Evolutionary conservation across 1,284 basidiomycete genomes (phyloP), one percentile per base, ranked within the genome.

Genomic region (Trichosporon ovoides): DNA sequence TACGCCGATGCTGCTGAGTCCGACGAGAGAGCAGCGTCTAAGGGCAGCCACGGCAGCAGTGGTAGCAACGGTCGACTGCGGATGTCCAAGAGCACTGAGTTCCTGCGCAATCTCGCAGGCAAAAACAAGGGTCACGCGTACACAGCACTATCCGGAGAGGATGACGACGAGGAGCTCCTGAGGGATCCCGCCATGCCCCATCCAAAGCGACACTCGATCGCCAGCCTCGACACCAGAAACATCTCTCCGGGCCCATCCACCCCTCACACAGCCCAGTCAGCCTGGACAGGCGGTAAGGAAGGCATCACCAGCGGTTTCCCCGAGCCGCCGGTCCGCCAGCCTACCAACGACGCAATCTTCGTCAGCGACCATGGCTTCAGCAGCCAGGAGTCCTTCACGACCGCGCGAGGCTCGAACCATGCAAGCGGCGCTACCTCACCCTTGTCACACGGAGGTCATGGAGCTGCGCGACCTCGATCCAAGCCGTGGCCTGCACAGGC

Each of bases 1-100:
- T 48, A 48, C 43, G 43, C 43, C 22, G 43, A 48, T 22, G 43
- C 43, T 7, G 22, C 40, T 9, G 43, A 48, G 14, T 48, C 43
- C 24, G 43, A 48, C 28, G 43, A 48, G 43, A n/a, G 7, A 10
- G 43, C 43, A 9, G 16, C 24, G 43, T 16, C 18, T n/a, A 2
- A 48, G 28, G 24, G 28, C 16, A 22, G 43, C 6, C 28, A 22
- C 43, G 28, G 28, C 43, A 28, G 28, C 43, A 28, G 22, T 24
- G 22, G 35, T 13, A 13, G 16, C 35, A 12, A 22, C 12, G 6
- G 24, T 11, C 22, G 22, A 31, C 13, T 60, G 28, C 43, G 52
- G n/a, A 51, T 52, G 11, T 53, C 51, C 18, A 56, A 36, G 55
- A 56, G 55, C 36, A 38, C 52, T 20, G 58, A 60, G 55, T 35